These are phyloP conservation scores for Avena sativa DNA, from an alignment of 176 grass and related monocot species.

Conservation along the genomic window DNA sequence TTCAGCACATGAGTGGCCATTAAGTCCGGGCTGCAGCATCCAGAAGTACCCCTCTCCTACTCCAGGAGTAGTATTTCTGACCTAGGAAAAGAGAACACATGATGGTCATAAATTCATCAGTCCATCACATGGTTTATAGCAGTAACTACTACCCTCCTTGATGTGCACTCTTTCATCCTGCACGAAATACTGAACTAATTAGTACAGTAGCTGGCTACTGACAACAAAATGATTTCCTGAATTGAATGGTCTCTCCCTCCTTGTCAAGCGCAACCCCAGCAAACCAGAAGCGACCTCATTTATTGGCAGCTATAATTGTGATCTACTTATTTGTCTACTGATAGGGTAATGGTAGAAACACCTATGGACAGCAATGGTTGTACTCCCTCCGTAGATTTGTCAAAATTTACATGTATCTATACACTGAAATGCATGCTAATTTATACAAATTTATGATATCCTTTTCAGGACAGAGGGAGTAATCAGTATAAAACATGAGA, in stretches of 20 bases:
- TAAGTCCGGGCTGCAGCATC: constrained; percentile 40
- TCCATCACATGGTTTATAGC: constrained; percentile 46
- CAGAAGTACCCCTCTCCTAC: not conserved
- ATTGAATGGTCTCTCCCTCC: constrained; percentile 55
- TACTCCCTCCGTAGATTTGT: too few species aligned
- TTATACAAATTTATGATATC: too few species aligned
- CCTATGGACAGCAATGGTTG: not conserved
- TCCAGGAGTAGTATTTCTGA: not conserved
- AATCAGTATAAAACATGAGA: constrained; percentile 9
- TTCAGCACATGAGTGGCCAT: constrained; percentile 41
- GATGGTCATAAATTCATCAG: constrained; percentile 46
- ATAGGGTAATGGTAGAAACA: constrained; percentile 14
- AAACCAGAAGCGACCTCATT: constrained; percentile 56
- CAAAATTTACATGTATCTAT: too few species aligned
- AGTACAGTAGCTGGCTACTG: constrained; percentile 48
- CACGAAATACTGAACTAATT: constrained; percentile 42
- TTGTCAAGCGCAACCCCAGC: constrained; percentile 45
- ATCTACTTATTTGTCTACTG: constrained; percentile 41
- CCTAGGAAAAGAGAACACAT: constrained; percentile 35
- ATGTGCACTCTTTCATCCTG: constrained; percentile 48
- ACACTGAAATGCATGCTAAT: too few species aligned
- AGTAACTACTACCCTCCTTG: constrained; percentile 27
- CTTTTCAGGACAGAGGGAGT: too few species aligned
- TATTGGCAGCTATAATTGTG: constrained; percentile 48
- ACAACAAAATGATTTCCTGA: constrained; percentile 57